Evolutionary conservation across 257 asterid genomes (phyloP).

Genomic region (Phtheirospermum japonicum): DNA sequence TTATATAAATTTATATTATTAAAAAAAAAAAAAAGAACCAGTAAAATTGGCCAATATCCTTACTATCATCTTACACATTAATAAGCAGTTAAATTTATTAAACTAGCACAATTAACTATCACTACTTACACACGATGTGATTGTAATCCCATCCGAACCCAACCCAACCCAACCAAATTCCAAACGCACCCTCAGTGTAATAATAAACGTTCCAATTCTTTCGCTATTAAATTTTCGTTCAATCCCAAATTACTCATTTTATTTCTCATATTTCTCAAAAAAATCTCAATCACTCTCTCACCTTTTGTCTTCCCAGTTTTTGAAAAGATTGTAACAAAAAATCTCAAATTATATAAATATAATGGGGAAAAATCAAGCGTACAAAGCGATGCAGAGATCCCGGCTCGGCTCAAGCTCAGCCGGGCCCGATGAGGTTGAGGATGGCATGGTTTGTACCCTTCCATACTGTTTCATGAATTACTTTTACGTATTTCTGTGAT

Average conservation of each 20-base stretch:
- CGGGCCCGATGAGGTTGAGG: conserved; percentile 77
- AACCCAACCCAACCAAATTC: no score
- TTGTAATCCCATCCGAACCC: no score
- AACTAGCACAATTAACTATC: no score
- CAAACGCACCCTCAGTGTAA: no score
- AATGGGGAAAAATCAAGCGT: conserved; percentile 91
- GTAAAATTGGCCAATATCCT: no score
- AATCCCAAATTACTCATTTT: neutral
- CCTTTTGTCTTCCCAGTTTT: neutral
- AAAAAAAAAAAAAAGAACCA: no score
- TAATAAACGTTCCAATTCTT: conserved; percentile 5
- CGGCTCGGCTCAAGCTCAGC: conserved; percentile 70
- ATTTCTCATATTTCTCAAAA: neutral
- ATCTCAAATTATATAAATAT: no score
- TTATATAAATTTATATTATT: no score
- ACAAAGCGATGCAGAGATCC: conserved; percentile 91
- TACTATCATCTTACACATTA: no score
- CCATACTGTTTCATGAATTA: conserved; percentile 32
- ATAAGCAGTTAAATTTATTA: no score
- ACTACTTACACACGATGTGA: no score
- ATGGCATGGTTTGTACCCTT: conserved; percentile 92
- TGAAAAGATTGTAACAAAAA: neutral
- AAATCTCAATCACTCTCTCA: conserved; percentile 8
- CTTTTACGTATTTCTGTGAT: neutral
- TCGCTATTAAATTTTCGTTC: neutral